These are phyloP conservation scores for Glomus cerebriforme DNA, from an alignment of 192 early-diverging fungal species.

Conservation along the genomic window DNA sequence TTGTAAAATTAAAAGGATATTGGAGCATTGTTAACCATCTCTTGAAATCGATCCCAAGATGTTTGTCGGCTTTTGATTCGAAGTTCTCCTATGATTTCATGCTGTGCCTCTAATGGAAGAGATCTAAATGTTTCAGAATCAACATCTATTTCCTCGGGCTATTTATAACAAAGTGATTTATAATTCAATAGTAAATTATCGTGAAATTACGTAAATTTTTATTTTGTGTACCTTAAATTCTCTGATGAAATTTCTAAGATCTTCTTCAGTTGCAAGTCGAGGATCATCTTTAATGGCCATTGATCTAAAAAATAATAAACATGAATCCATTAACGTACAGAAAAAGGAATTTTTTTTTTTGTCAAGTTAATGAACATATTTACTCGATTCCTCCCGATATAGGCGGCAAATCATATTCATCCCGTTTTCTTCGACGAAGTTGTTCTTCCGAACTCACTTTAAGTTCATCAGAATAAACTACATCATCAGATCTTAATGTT, in stretches of 20 bases:
- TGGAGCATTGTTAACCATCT: conserved; percentile 66
- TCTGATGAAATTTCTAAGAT: conserved; percentile 51
- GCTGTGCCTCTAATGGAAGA: conserved; percentile 82
- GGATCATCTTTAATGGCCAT: conserved; percentile 44
- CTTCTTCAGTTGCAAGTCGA: conserved; percentile 59
- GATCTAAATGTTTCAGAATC: conserved; percentile 76
- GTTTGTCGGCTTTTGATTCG: conserved; percentile 80
- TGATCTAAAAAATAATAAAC: conserved; percentile 3
- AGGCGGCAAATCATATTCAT: conserved; percentile 62
- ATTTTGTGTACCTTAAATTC: conserved; percentile 39
- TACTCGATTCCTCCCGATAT: conserved; percentile 41
- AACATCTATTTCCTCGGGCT: conserved; percentile 63
- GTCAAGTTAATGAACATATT: not conserved
- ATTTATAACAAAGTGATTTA: not conserved
- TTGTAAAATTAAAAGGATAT: conserved; percentile 25
- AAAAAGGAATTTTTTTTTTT: not conserved
- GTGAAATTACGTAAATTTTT: not conserved
- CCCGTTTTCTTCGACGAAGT: conserved; percentile 38
- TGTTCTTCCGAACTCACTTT: conserved; percentile 1
- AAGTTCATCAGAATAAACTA: conserved; percentile 6
- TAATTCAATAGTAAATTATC: not conserved
- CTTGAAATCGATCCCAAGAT: conserved; percentile 67
- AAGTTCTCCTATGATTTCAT: conserved; percentile 91
- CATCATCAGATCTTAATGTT: conserved; percentile 32
- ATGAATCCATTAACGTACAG: conserved; percentile 7